A percentile compares a stretch with the other conserved stretches of the same genome.
Evolutionary conservation across 306 rosid genomes (phyloP).

Genomic region (Vigna hirtella): DNA sequence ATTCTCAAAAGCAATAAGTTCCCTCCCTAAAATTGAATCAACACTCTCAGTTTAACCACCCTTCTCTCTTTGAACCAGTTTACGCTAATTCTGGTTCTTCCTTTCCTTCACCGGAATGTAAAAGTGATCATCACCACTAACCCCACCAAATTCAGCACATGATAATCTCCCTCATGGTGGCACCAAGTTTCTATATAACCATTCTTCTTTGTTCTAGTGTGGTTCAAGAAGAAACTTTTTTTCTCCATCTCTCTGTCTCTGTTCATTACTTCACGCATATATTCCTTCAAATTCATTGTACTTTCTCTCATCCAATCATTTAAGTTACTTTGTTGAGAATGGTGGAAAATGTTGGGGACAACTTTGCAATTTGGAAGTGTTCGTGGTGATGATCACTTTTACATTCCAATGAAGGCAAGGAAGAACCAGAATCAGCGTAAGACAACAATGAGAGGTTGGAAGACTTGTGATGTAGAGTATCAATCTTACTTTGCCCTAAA

Average conservation of each 20-base stretch:
- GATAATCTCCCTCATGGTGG: background rate
- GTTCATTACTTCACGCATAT: slow-evolving; percentile 48
- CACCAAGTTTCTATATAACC: slow-evolving; percentile 9
- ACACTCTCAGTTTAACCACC: no score
- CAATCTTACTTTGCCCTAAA: slow-evolving; percentile 72
- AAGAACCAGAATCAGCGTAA: slow-evolving; percentile 66
- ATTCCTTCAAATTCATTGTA: slow-evolving; percentile 57
- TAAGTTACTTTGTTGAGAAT: slow-evolving; percentile 36
- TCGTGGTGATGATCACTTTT: slow-evolving; percentile 70
- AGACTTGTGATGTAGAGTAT: slow-evolving; percentile 78
- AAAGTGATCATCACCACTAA: no score
- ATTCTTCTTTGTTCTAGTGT: slow-evolving; percentile 35
- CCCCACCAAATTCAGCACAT: slow-evolving; percentile 23
- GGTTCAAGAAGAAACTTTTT: slow-evolving; percentile 47
- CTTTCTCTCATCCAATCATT: slow-evolving; percentile 48
- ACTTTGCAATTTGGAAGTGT: slow-evolving; percentile 60
- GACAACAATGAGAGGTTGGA: slow-evolving; percentile 83
- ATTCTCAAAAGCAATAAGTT: no score
- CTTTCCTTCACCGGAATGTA: no score
- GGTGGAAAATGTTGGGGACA: slow-evolving; percentile 70
- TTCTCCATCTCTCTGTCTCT: slow-evolving; percentile 23
- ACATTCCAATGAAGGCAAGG: slow-evolving; percentile 71
- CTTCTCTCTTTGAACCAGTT: no score
- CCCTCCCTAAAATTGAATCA: no score
- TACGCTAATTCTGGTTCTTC: no score